A percentile compares a stretch with the other conserved stretches of the same genome.
Evolutionary conservation across 83 land plant genomes (phyloP).

Genomic region (Picea mariana): DNA sequence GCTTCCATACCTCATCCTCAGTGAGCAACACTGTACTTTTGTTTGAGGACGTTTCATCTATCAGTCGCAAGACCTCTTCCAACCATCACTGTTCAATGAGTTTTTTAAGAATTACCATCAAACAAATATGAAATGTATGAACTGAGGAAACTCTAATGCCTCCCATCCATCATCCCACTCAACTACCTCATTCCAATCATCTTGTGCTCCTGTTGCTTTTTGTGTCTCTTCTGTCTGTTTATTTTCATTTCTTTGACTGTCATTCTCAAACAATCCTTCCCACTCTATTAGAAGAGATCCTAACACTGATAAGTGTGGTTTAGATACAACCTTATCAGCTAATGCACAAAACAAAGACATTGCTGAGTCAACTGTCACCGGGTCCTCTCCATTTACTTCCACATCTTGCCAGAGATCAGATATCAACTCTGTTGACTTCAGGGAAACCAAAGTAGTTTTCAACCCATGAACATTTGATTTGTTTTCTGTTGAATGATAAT

Average conservation of each 20-base stretch:
- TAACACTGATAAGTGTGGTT: constrained; percentile 38
- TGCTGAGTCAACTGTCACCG: constrained; percentile 52
- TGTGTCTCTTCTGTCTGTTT: constrained; percentile 13
- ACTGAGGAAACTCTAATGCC: constrained; percentile 32
- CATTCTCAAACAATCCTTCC: constrained; percentile 61
- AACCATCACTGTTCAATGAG: constrained; percentile 24
- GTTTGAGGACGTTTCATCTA: constrained; percentile 52
- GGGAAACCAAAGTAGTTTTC: constrained; percentile 59
- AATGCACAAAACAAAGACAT: constrained; percentile 53
- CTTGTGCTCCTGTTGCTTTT: constrained; percentile 23
- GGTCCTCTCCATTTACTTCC: constrained; percentile 54
- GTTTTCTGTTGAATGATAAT: constrained; percentile 16
- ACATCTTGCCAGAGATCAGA: constrained; percentile 41
- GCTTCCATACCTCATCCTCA: constrained; percentile 52
- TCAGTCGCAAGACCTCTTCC: constrained; percentile 27
- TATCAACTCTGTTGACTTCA: constrained; percentile 64
- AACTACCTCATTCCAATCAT: constrained; percentile 50
- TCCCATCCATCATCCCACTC: constrained; percentile 95
- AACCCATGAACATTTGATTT: constrained; percentile 27
- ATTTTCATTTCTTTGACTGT: not conserved
- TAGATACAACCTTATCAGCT: constrained; percentile 34
- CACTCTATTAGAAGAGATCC: constrained; percentile 65
- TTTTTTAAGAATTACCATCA: constrained; percentile 45
- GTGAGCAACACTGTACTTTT: constrained; percentile 39
- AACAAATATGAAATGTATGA: constrained; percentile 71